Evolutionary conservation across 306 rosid species (phyloP).

Genomic region (Mimosa pudica): DNA sequence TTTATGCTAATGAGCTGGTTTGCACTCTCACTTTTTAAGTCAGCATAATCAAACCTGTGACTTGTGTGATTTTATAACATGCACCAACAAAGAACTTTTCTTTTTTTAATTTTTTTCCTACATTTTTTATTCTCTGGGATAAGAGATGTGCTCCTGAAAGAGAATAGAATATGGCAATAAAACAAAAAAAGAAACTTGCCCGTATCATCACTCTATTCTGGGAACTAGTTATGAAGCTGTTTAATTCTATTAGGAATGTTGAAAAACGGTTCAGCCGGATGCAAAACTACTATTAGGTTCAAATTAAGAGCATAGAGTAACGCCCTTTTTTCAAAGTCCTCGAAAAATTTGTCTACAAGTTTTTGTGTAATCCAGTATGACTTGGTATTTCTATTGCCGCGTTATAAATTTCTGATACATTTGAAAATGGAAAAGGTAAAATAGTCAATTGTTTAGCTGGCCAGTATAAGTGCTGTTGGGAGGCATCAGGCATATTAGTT

Average conservation of each 20-base stretch:
- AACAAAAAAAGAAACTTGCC: background rate
- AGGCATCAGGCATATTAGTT: background rate
- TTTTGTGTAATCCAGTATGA: background rate
- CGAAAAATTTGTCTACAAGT: background rate
- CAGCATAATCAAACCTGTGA: slow-evolving; percentile 31
- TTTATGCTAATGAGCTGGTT: slow-evolving; percentile 51
- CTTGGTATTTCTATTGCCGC: background rate
- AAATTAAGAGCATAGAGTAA: background rate
- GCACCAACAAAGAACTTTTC: slow-evolving; percentile 13
- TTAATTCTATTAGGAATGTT: background rate
- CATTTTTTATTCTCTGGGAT: background rate
- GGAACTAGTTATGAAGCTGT: background rate
- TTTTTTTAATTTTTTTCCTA: background rate
- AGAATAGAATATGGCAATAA: background rate
- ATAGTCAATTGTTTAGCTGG: background rate
- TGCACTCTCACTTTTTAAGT: slow-evolving; percentile 49
- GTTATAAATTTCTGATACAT: background rate
- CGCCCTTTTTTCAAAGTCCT: background rate
- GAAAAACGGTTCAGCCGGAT: background rate
- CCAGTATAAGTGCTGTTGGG: background rate
- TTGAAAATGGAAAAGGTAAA: background rate
- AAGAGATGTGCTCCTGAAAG: slow-evolving; percentile 10
- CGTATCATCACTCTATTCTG: background rate
- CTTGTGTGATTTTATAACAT: slow-evolving; percentile 25
- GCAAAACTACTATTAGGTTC: background rate